phyloP scores from a whole-genome alignment of 768 basidiomycete species.

The Serendipita sp. region DNA sequence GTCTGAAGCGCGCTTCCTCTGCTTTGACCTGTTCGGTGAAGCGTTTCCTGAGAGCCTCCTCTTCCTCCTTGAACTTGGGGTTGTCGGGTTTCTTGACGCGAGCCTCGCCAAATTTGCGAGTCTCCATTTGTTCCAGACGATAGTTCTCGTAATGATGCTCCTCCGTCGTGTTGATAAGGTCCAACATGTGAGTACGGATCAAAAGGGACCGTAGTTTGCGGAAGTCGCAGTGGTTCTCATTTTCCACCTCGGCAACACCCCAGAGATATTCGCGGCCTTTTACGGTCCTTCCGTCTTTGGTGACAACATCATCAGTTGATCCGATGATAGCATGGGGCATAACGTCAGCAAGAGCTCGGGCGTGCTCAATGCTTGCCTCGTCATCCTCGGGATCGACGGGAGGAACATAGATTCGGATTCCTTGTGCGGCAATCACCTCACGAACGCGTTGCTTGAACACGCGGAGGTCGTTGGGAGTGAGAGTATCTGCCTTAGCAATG shows the following conservation, averaged over 20 bases:
- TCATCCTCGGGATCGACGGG: conserved; percentile 83
- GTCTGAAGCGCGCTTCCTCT: conserved; percentile 92
- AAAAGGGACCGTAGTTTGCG: conserved; percentile 88
- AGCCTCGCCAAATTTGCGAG: conserved; percentile 94
- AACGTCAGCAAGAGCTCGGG: conserved; percentile 68
- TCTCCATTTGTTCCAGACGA: conserved; percentile 98
- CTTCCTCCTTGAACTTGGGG: conserved; percentile 99
- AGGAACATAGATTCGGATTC: conserved; percentile 88
- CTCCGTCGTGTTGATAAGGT: conserved; percentile 90
- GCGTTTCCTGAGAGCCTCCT: conserved; percentile 87
- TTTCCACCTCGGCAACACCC: conserved; percentile 99
- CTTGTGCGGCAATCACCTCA: conserved; percentile 78
- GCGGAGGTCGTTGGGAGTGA: conserved; percentile 83
- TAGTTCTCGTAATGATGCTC: conserved; percentile 97
- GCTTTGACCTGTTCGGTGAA: conserved; percentile 99
- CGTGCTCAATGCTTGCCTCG: conserved; percentile 62
- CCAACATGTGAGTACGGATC: conserved; percentile 96
- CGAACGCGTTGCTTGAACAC: conserved; percentile 90
- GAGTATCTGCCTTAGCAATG: conserved; percentile 91
- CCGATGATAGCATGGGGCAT: conserved; percentile 99
- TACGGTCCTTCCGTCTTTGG: conserved; percentile 76
- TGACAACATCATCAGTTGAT: conserved; percentile 85
- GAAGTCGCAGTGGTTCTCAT: conserved; percentile 99
- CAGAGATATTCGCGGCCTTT: conserved; percentile 98
- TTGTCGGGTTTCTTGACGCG: conserved; percentile 98